Percentiles rank a stretch among this genome's conserved stretches.
These are phyloP conservation scores for Lactuca sativa DNA, from an alignment of 129 eudicot genomes.

Conservation along the genomic window DNA sequence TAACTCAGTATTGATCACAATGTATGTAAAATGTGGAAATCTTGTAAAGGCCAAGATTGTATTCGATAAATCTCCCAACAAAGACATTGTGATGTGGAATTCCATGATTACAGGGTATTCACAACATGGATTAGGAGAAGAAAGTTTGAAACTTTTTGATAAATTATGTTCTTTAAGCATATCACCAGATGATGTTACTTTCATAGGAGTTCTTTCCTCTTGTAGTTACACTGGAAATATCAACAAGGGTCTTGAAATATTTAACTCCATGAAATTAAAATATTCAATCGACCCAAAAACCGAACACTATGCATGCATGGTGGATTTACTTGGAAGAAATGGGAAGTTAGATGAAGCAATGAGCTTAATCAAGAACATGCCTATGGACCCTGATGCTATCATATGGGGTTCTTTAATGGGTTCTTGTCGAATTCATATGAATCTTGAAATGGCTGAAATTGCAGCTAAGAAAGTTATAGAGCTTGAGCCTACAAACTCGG, in stretches of 20 bases:
- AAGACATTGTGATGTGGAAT: constrained; percentile 82
- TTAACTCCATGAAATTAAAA: constrained; percentile 63
- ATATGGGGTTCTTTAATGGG: constrained; percentile 89
- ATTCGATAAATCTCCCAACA: constrained; percentile 54
- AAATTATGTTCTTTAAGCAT: constrained; percentile 50
- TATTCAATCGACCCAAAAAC: constrained; percentile 52
- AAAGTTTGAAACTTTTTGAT: constrained; percentile 51
- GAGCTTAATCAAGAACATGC: constrained; percentile 52
- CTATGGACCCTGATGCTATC: constrained; percentile 69
- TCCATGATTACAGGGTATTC: constrained; percentile 78
- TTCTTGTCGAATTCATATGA: constrained; percentile 65
- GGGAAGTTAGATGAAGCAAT: constrained; percentile 63
- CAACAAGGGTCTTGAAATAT: constrained; percentile 61
- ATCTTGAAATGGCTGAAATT: constrained; percentile 69
- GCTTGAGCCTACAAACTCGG: constrained; percentile 69
- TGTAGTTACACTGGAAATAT: constrained; percentile 77
- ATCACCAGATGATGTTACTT: constrained; percentile 54
- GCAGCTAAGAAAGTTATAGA: constrained; percentile 64
- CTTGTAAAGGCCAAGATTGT: constrained; percentile 55
- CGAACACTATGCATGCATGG: constrained; percentile 80
- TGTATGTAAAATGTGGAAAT: constrained; percentile 79
- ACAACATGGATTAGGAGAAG: constrained; percentile 79
- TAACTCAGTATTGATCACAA: constrained; percentile 61
- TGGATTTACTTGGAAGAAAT: constrained; percentile 72
- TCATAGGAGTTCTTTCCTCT: constrained; percentile 74